A percentile compares a stretch with the other conserved stretches of the same genome.
phyloP scores from a whole-genome alignment of 2,329 filamentous ascomycete genomes.

The Epichloe festucae region DNA sequence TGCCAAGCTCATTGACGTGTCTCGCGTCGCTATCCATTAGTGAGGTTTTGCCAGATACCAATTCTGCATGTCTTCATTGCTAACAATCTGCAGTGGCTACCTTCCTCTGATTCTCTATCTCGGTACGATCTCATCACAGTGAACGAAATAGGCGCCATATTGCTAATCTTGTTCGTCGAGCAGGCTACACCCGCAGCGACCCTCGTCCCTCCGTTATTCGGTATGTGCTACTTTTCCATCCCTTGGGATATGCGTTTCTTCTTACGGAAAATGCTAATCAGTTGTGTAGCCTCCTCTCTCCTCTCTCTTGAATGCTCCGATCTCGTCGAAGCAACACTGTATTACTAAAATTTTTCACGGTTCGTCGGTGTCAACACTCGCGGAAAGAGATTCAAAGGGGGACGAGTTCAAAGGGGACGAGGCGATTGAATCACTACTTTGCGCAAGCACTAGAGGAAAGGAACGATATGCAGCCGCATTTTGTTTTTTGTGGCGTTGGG shows the following conservation, averaged over 20 bases:
- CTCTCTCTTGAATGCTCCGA: conserved; percentile 39
- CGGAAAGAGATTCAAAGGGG: not conserved
- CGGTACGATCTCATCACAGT: conserved; percentile 39
- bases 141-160: not conserved
- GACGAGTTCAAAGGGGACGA: not conserved
- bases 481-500: not conserved
- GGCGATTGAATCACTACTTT: not conserved
- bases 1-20: conserved; percentile 88
- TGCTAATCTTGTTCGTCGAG: conserved; percentile 14
- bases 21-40: conserved; percentile 92
- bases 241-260: not conserved
- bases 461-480: not conserved
- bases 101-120: conserved; percentile 94
- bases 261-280: conserved; percentile 10
- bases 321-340: not conserved
- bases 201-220: conserved; percentile 63
- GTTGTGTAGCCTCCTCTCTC: conserved; percentile 43
- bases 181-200: conserved; percentile 89
- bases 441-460: not conserved
- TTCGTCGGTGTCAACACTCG: not conserved
- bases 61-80: conserved; percentile 6
- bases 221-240: conserved; percentile 22
- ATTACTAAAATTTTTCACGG: not conserved
- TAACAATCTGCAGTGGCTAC: conserved; percentile 60
- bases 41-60: conserved; percentile 31